Base-by-base conservation (phyloP, 2,329 filamentous ascomycete genomes). In the Seiridium unicorne region DNA sequence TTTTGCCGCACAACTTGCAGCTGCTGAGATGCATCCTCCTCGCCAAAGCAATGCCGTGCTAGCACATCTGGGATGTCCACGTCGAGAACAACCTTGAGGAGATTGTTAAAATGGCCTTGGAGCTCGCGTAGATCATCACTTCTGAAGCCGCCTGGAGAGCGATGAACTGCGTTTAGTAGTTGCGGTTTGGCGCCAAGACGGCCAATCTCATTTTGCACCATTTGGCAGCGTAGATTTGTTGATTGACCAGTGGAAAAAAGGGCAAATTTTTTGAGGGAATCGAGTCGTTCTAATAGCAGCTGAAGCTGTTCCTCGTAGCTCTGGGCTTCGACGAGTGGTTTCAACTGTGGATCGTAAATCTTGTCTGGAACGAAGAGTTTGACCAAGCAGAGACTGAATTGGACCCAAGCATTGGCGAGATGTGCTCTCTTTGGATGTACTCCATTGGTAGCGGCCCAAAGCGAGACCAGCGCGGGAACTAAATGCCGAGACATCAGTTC, bases 281-380 rank as follows among this genome's bases (percentile, higher is more conserved):
- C 68, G 1, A 92, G 79, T 60, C 86, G 87, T 5, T 76, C 69
- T 10, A 79, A 72, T 1, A 96, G 74, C 8, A 81, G 77, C 3
- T 72, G 64, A 51, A 84, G 82, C 44, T 90, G 80, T 60, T 87
- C 79, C 48, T 79, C 71, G 58, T 83, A 80, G 57, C 83, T 84
- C 48, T 82, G 78, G 26, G 86, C 84, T 66, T 92, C 88, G 18
- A 97, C 83, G 56, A 84, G 79, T 4, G 85, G 84, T 56, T 84
- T 80, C 60, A 88, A 79, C 61, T 88, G 84, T 1, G 95, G 95
- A 72, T 99, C 95, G 68, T 94, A 95, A 3, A 90, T 84, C 65
- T 89, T 88, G 72, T 96, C 89, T 0, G 96, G 93, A 2, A 98
- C 87, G 69, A 94, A 97, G 2, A 97, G 81, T 63, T 85, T 84